Percentiles rank a stretch among this genome's conserved stretches.
These are phyloP conservation scores for Ascochyta rabiei DNA, from an alignment of 2,329 filamentous ascomycete species.

Conservation along the genomic window DNA sequence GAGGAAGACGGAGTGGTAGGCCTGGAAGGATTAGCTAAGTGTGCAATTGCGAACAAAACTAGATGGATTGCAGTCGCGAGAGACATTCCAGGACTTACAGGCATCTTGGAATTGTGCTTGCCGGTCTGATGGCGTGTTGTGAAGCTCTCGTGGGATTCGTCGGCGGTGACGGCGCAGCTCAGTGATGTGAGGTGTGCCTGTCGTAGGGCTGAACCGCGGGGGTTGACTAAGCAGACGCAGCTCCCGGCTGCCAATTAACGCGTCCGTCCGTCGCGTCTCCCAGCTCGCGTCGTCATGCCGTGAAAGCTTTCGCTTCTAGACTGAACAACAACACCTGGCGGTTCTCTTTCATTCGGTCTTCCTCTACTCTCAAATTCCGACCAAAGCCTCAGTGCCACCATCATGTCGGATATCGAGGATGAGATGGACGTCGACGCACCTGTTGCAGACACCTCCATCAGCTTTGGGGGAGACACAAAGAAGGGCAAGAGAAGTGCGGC, in stretches of 20 bases:
- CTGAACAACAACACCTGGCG: background rate
- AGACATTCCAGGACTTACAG: conserved; percentile 44
- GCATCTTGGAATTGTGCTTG: conserved; percentile 50
- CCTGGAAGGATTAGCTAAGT: conserved; percentile 59
- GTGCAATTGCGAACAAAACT: background rate
- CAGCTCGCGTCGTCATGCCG: conserved; percentile 14
- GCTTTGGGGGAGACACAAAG: conserved; percentile 76
- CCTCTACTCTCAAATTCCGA: no score
- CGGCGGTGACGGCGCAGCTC: conserved; percentile 38
- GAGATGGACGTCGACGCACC: conserved; percentile 71
- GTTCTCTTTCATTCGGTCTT: background rate
- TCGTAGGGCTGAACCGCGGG: conserved; percentile 43
- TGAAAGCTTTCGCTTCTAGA: background rate
- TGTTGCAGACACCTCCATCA: conserved; percentile 57
- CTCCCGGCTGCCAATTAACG: conserved; percentile 40
- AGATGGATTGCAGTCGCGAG: background rate
- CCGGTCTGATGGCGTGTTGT: conserved; percentile 21
- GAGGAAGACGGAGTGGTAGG: conserved; percentile 97
- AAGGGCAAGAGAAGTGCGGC: conserved; percentile 94
- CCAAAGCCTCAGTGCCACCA: conserved; percentile 4
- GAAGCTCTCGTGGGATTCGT: conserved; percentile 27
- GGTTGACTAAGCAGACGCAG: conserved; percentile 35
- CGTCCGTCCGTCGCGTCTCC: conserved; percentile 39
- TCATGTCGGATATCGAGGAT: conserved; percentile 65
- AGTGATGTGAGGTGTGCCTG: conserved; percentile 33